Evolutionary conservation across 352 stramenopile genomes (phyloP), one percentile per base, ranked within the genome.

Genomic region (Aphanomyces astaci): DNA sequence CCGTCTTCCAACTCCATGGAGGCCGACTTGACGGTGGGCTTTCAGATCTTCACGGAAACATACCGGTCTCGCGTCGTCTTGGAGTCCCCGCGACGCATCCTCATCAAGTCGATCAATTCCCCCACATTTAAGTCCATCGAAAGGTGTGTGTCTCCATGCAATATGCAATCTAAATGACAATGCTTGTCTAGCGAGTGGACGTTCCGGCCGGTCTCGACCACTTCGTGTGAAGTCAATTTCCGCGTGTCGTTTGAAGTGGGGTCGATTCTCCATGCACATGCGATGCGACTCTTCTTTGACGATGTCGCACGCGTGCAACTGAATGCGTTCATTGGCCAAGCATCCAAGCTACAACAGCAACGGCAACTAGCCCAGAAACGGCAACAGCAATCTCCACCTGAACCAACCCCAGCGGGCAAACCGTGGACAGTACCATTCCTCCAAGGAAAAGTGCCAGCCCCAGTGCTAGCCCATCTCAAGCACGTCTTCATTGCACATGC

Each of bases 61-160:
- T 93, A 93, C 71, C 90, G 81, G 30, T 93, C 85, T 10, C 43
- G 62, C 17, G 62, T 68, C 11, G 22, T 60, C 9, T 46, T 68
- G 62, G 39, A 68, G 4, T 24, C 62, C 62, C 85, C 85, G 4
- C 75, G 85, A 56, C 90, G 89, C 55, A 82, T 93, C 62, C 76
- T 76, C 48, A 80, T 80, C 63, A 89, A 87, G 62, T 81, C 85
- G 17, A 89, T 93, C 43, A 80, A 93, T 46, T 93, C 85, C 28
- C 85, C 85, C 10, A 93, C 83, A 31, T 93, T 93, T 68, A 93
- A 93, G 73, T 81, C 81, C 53, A 91, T 93, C 68, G 85, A 93
- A 45, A 93, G 82, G 84, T 93, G 55, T 0, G 70, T 59, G 17
- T 64, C n/a, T n/a, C n/a, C n/a, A n/a, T n/a, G n/a, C n/a, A n/a